Percentiles rank a stretch among this genome's conserved stretches.
Evolutionary conservation across 129 eudicot species (phyloP).

Genomic region (Kitagawia praeruptora): DNA sequence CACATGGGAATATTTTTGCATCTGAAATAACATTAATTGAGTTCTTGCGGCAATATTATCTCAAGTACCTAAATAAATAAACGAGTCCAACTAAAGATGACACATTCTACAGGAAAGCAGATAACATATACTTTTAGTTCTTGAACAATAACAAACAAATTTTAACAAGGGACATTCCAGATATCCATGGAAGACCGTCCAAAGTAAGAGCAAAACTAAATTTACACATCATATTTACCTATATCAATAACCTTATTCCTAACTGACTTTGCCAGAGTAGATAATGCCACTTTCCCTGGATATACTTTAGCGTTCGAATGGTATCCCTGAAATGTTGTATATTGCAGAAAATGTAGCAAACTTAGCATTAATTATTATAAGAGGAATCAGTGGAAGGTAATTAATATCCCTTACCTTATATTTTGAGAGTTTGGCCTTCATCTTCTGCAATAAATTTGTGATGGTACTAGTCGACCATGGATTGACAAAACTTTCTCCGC

Average conservation of each 20-base stretch:
- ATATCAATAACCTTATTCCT: slow-evolving; percentile 77
- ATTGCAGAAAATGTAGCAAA: not conserved
- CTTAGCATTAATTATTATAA: too few species aligned
- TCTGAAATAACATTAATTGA: not conserved
- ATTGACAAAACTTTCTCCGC: slow-evolving; percentile 12
- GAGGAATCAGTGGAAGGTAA: too few species aligned
- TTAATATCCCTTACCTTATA: too few species aligned
- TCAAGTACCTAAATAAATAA: not conserved
- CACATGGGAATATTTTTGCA: not conserved
- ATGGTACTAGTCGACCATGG: too few species aligned
- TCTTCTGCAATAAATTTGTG: too few species aligned
- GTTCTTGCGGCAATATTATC: not conserved
- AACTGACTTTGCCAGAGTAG: slow-evolving; percentile 55
- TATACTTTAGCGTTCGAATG: slow-evolving; percentile 48
- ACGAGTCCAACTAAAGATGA: not conserved
- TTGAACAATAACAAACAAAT: not conserved
- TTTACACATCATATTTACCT: slow-evolving; percentile 34
- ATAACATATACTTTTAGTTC: not conserved
- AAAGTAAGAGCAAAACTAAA: not conserved
- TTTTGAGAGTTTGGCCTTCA: too few species aligned
- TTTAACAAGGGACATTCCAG: not conserved
- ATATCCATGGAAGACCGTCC: not conserved
- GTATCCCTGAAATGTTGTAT: slow-evolving; percentile 53
- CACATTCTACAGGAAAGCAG: not conserved
- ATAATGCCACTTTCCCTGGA: slow-evolving; percentile 57